Conservation (phyloP, 139 green algal genomes). For the Tetradesmus obliquus region DNA sequence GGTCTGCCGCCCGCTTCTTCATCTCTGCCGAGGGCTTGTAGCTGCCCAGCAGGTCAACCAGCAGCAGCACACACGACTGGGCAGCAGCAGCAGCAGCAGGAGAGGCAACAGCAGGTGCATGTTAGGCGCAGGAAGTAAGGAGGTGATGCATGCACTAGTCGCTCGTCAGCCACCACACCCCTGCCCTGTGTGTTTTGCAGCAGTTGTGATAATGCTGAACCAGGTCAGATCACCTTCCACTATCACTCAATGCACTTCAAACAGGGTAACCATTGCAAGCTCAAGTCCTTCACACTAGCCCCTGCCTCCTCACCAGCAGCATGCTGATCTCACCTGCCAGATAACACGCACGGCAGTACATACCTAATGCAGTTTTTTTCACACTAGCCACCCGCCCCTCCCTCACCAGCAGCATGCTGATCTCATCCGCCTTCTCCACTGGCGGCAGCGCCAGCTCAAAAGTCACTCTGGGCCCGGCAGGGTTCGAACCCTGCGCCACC, state of each 20-base stretch:
- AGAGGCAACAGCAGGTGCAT: background rate
- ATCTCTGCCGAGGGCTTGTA: conserved; percentile 39
- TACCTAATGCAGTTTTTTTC: no score
- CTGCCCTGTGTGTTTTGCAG: background rate
- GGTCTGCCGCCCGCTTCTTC: conserved; percentile 26
- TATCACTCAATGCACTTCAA: no score
- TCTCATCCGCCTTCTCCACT: background rate
- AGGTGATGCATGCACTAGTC: background rate
- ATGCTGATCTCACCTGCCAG: no score
- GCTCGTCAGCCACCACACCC: background rate
- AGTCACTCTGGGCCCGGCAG: background rate
- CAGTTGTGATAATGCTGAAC: no score
- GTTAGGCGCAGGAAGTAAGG: background rate
- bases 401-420: conserved; percentile 33
- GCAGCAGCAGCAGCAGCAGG: background rate
- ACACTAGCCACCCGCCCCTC: no score
- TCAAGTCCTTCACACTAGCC: no score
- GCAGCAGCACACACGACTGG: conserved; percentile 26
- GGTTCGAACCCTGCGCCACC: background rate
- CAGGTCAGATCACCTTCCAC: no score
- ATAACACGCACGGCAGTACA: no score
- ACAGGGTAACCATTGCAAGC: no score
- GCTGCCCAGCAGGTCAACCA: conserved; percentile 44
- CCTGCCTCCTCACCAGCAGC: no score
- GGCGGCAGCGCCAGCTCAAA: conserved; percentile 12